phyloP scores from a whole-genome alignment of 768 basidiomycete genomes.

The Hirschioporus abietinus region DNA sequence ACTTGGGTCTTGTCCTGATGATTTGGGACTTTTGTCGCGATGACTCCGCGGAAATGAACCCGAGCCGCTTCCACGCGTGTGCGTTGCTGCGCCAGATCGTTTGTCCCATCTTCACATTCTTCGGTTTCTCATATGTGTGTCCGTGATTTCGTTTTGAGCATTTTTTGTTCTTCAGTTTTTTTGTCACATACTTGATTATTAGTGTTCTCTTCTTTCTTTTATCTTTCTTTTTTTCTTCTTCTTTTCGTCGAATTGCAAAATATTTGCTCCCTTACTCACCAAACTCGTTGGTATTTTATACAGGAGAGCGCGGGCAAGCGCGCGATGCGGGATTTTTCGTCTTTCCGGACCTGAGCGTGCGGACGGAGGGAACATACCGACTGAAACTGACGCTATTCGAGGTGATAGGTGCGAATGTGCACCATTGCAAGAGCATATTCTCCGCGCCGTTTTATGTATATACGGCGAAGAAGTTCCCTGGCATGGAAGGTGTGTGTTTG shows the following conservation, averaged over 20 bases:
- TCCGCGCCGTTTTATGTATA: slow-evolving; percentile 91
- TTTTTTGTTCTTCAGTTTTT: no score
- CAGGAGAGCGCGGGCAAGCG: slow-evolving; percentile 2
- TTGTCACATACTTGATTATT: no score
- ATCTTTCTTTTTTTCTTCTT: no score
- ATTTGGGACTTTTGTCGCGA: no score
- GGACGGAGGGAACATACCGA: slow-evolving; percentile 88
- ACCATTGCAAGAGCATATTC: slow-evolving; percentile 86
- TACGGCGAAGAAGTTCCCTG: slow-evolving; percentile 94
- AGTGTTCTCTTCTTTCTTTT: no score
- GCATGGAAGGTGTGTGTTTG: slow-evolving; percentile 75
- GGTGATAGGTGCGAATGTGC: slow-evolving; percentile 83
- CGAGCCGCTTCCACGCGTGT: no score
- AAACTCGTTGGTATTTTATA: neutral
- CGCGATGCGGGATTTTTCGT: slow-evolving; percentile 89
- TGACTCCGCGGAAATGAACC: neutral
- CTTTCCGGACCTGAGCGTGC: slow-evolving; percentile 89
- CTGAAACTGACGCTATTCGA: slow-evolving; percentile 79
- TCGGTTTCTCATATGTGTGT: no score
- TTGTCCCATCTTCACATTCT: no score
- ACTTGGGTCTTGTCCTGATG: neutral
- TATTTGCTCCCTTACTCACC: neutral
- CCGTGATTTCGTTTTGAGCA: no score
- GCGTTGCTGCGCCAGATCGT: no score
- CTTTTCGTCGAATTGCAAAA: no score